phyloP scores from a whole-genome alignment of 1,139 yeast species.

The Protomyces lactucae-debilis region DNA sequence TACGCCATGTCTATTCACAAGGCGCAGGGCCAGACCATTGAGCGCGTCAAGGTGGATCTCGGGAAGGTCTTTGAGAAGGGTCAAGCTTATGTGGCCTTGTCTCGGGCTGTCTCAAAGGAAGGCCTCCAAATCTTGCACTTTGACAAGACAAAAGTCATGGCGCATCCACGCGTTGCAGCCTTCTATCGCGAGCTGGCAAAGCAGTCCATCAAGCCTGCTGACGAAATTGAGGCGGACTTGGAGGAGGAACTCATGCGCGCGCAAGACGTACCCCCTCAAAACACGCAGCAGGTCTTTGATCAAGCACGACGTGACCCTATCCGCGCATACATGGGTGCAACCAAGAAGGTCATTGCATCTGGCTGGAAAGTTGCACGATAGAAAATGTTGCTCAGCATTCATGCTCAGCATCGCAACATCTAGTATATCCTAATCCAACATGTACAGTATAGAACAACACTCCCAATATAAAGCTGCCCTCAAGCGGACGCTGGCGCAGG shows the following conservation, averaged over 20 bases:
- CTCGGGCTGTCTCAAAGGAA: slow-evolving; percentile 76
- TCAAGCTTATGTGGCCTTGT: slow-evolving; percentile 89
- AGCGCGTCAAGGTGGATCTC: slow-evolving; percentile 75
- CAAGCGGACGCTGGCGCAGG: not conserved
- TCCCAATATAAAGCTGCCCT: not conserved
- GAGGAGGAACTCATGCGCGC: not conserved
- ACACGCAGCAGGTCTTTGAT: slow-evolving; percentile 22
- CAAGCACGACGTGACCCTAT: slow-evolving; percentile 18
- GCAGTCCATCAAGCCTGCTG: not conserved
- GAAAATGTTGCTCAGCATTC: no score
- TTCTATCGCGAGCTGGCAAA: slow-evolving; percentile 48
- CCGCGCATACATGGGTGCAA: slow-evolving; percentile 2
- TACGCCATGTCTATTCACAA: slow-evolving; percentile 96
- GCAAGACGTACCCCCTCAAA: not conserved
- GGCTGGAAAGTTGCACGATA: not conserved
- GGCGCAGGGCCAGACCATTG: slow-evolving; percentile 92
- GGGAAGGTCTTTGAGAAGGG: slow-evolving; percentile 72
- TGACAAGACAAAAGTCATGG: slow-evolving; percentile 55
- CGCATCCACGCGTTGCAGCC: slow-evolving; percentile 58
- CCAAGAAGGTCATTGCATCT: not conserved
- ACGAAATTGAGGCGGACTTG: not conserved
- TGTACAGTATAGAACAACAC: not conserved
- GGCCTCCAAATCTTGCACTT: slow-evolving; percentile 71
- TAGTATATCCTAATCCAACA: not conserved
- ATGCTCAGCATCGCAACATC: no score